Evolutionary conservation across 2,329 filamentous ascomycete species (phyloP).

Genomic region (Pseudocercospora macadamiae): DNA sequence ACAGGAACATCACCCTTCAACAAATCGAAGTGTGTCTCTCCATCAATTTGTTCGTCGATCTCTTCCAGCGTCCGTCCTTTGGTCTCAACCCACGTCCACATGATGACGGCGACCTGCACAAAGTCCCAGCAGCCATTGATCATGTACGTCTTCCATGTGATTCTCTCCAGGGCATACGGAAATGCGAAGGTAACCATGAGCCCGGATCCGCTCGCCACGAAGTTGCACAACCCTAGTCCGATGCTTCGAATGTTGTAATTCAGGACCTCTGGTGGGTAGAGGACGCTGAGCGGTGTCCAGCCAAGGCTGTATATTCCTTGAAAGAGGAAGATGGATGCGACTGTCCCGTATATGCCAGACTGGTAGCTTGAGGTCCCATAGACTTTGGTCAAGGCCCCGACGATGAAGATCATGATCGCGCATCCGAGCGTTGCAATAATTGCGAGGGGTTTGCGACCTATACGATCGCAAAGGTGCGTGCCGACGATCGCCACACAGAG

Average conservation of each 20-base stretch:
- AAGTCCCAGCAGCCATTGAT: slow-evolving; percentile 14
- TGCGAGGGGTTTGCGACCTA: slow-evolving; percentile 35
- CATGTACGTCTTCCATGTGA: slow-evolving; percentile 7
- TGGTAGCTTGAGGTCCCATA: slow-evolving; percentile 5
- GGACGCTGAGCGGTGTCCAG: slow-evolving; percentile 51
- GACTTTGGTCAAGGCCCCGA: slow-evolving; percentile 42
- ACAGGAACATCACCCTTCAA: too few relatives aligned
- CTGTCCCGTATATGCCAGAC: slow-evolving; percentile 44
- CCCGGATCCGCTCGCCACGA: slow-evolving; percentile 10
- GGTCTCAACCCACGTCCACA: slow-evolving; percentile 15
- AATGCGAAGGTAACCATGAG: slow-evolving; percentile 15
- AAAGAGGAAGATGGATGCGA: slow-evolving; percentile 55
- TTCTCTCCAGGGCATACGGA: background rate
- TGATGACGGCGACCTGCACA: slow-evolving; percentile 9
- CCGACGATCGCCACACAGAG: slow-evolving; percentile 40
- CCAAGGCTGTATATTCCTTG: slow-evolving; percentile 54
- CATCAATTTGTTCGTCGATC: slow-evolving; percentile 12
- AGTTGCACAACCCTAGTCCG: slow-evolving; percentile 46
- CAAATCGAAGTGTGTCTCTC: background rate
- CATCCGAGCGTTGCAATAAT: slow-evolving; percentile 8
- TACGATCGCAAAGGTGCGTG: slow-evolving; percentile 40
- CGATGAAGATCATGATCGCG: slow-evolving; percentile 50
- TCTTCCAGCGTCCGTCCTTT: slow-evolving; percentile 13
- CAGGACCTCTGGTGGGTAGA: slow-evolving; percentile 54
- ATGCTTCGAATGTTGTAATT: slow-evolving; percentile 53